phyloP scores from a whole-genome alignment of 139 green algal genomes.

The Closterium sp. region DNA sequence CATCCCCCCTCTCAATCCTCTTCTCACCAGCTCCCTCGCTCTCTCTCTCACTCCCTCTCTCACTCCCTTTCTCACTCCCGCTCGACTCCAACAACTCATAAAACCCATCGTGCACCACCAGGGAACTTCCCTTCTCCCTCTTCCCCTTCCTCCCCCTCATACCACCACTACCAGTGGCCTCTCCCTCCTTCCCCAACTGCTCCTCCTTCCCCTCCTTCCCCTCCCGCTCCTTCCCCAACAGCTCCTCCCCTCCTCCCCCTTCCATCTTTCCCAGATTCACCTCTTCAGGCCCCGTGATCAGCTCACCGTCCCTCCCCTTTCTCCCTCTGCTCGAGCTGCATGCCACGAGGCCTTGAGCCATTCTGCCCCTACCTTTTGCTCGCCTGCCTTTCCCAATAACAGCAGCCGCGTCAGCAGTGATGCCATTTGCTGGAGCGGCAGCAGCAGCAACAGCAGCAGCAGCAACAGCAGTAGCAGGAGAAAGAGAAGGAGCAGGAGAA shows the following conservation, averaged over 20 bases:
- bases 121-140: not conserved
- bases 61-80: not conserved
- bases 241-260: too few species aligned
- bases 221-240: too few species aligned
- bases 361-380: not conserved
- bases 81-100: not conserved
- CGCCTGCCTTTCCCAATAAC: not conserved
- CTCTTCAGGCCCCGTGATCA: too few species aligned
- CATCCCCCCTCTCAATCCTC: not conserved
- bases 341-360: not conserved
- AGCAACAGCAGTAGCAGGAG: not conserved
- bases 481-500: not conserved
- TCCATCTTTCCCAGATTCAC: too few species aligned
- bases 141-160: too few species aligned
- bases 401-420: too few species aligned
- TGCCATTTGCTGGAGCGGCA: too few species aligned
- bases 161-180: not conserved
- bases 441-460: not conserved
- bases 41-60: not conserved
- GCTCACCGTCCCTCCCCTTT: too few species aligned
- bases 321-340: too few species aligned
- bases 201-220: too few species aligned
- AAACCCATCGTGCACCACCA: not conserved
- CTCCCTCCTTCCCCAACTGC: too few species aligned
- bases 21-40: not conserved